Conservation (phyloP, 2,329 filamentous ascomycete species). For the Penicillium sp. region DNA sequence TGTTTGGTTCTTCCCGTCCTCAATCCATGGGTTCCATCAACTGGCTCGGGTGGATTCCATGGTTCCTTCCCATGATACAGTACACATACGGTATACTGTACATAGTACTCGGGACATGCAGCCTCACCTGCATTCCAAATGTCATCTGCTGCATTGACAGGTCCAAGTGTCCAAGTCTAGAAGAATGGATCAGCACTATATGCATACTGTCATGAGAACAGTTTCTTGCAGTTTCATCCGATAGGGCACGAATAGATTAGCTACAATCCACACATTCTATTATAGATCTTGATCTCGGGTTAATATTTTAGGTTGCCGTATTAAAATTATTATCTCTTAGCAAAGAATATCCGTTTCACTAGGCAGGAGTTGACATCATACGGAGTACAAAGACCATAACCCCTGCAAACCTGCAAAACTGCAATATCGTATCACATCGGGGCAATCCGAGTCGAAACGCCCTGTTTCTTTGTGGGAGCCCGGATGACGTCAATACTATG, state of each 20-base stretch:
- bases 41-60: not conserved
- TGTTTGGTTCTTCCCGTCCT: slow-evolving; percentile 6
- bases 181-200: not conserved
- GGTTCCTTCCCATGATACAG: not conserved
- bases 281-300: not conserved
- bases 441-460: not conserved
- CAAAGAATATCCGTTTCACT: not conserved
- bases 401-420: not conserved
- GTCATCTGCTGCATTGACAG: not conserved
- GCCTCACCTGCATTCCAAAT: not conserved
- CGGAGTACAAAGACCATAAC: not conserved
- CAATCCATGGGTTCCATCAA: slow-evolving; percentile 1
- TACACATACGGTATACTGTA: not conserved
- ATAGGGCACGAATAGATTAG: not conserved
- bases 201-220: not conserved
- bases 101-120: not conserved
- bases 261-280: not conserved
- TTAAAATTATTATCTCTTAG: not conserved
- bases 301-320: not conserved
- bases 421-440: not conserved
- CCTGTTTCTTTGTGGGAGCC: not conserved
- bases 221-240: not conserved
- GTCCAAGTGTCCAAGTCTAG: not conserved
- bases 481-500: not conserved
- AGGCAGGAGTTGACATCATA: not conserved